These are phyloP conservation scores for Penicillium glabrum DNA, from an alignment of 2,329 filamentous ascomycete genomes.

Conservation along the genomic window DNA sequence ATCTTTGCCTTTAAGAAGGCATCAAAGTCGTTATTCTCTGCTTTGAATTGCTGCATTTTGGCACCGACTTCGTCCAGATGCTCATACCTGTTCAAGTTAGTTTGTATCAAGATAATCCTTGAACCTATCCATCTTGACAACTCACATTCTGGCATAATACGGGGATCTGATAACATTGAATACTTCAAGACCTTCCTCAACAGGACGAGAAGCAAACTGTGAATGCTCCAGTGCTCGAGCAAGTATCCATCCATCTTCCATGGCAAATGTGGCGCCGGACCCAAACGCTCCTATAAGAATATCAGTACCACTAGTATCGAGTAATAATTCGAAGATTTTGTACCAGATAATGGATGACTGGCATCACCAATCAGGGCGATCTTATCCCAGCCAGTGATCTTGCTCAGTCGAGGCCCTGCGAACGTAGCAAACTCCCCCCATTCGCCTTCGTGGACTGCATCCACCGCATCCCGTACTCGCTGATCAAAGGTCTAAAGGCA, in stretches of 20 bases:
- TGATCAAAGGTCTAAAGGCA: constrained; percentile 41
- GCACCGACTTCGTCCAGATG: constrained; percentile 12
- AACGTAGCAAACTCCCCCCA: constrained; percentile 54
- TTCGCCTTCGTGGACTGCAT: constrained; percentile 35
- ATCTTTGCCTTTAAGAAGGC: constrained; percentile 30
- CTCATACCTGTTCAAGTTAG: constrained; percentile 6
- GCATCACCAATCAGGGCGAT: constrained; percentile 56
- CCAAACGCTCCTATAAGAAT: constrained; percentile 39
- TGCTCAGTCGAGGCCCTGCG: constrained; percentile 45
- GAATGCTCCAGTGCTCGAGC: constrained; percentile 35
- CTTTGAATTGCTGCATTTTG: constrained; percentile 18
- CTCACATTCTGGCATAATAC: constrained; percentile 43
- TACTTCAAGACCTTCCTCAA: constrained; percentile 32
- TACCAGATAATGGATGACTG: constrained; percentile 55
- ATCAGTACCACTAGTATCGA: neutral
- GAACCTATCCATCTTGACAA: constrained; percentile 1
- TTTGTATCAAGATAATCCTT: neutral
- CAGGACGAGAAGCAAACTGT: constrained; percentile 11
- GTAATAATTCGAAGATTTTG: neutral
- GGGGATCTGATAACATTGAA: constrained; percentile 43
- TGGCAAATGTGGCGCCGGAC: constrained; percentile 47
- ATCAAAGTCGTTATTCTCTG: constrained; percentile 25
- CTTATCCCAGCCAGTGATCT: constrained; percentile 44
- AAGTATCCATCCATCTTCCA: constrained; percentile 49
- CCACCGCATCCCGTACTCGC: constrained; percentile 41